Conservation (phyloP, 2,329 filamentous ascomycete species). For the Penicillium sp. region DNA sequence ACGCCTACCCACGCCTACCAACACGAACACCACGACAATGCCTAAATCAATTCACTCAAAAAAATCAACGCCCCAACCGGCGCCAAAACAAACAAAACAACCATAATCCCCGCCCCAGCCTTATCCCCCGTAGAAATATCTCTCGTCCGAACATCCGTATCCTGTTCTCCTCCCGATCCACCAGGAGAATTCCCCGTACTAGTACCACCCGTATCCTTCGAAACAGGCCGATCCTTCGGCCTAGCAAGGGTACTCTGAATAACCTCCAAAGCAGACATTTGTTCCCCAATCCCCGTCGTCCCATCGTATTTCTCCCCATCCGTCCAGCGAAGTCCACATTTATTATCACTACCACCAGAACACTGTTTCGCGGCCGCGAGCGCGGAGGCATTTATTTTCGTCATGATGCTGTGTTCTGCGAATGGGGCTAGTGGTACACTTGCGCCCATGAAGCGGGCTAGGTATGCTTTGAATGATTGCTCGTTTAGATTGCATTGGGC, state of each 20-base stretch:
- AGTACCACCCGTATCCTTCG: slow-evolving; percentile 59
- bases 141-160: slow-evolving; percentile 26
- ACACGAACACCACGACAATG: neutral
- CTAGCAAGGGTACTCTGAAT: slow-evolving; percentile 60
- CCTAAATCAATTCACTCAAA: slow-evolving; percentile 3
- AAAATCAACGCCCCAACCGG: slow-evolving; percentile 56
- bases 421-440: slow-evolving; percentile 61
- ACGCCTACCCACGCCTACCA: too few relatives aligned
- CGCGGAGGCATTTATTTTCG: slow-evolving; percentile 54
- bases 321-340: slow-evolving; percentile 40
- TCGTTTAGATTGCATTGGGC: slow-evolving; percentile 62
- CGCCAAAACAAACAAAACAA: slow-evolving; percentile 71
- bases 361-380: slow-evolving; percentile 23
- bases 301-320: slow-evolving; percentile 60
- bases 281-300: slow-evolving; percentile 67
- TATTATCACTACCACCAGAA: slow-evolving; percentile 28
- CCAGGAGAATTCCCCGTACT: slow-evolving; percentile 47
- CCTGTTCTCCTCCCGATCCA: slow-evolving; percentile 45
- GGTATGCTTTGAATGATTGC: slow-evolving; percentile 66
- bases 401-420: slow-evolving; percentile 53
- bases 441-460: slow-evolving; percentile 60
- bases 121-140: slow-evolving; percentile 6
- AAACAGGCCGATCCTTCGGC: slow-evolving; percentile 44
- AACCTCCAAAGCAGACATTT: slow-evolving; percentile 71
- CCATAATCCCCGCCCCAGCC: slow-evolving; percentile 39